Percentiles rank a stretch among this genome's conserved stretches.
phyloP scores from a whole-genome alignment of 2,329 filamentous ascomycete genomes.

The Chlorencoelia australis region DNA sequence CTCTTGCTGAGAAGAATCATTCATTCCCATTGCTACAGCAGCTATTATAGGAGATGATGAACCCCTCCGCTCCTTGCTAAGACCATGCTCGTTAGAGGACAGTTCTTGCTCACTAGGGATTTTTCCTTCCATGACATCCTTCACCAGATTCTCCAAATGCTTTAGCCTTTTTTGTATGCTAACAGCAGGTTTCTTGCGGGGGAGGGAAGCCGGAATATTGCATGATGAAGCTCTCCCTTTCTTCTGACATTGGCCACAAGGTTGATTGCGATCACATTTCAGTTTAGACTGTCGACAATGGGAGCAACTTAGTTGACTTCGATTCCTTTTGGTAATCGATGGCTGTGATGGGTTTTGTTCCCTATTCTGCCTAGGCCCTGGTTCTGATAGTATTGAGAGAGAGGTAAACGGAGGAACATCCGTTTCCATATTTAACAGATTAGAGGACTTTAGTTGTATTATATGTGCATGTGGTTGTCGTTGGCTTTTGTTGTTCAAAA shows the following conservation, averaged over 20 bases:
- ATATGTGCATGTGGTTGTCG: no score
- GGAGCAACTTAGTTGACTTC: constrained; percentile 11
- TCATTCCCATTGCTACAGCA: not conserved
- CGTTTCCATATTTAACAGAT: no score
- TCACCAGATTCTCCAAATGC: constrained; percentile 48
- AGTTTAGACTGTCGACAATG: constrained; percentile 15
- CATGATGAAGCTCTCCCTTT: constrained; percentile 39
- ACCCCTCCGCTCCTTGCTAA: no score
- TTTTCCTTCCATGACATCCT: constrained; percentile 36
- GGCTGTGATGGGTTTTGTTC: no score
- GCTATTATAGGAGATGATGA: no score
- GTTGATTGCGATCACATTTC: constrained; percentile 43
- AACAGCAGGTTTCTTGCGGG: constrained; percentile 27
- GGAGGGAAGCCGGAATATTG: constrained; percentile 37
- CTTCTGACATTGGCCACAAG: constrained; percentile 42
- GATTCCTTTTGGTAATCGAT: constrained; percentile 6
- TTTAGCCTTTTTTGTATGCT: constrained; percentile 45
- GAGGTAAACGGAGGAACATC: no score
- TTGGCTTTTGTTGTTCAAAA: no score
- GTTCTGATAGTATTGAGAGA: no score
- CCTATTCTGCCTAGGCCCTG: no score
- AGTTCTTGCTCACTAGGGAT: not conserved
- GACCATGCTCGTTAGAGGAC: no score
- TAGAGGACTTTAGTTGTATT: no score
- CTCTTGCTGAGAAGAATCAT: not conserved